Conservation (phyloP, 305 asterid species). For the Andrographis paniculata region DNA sequence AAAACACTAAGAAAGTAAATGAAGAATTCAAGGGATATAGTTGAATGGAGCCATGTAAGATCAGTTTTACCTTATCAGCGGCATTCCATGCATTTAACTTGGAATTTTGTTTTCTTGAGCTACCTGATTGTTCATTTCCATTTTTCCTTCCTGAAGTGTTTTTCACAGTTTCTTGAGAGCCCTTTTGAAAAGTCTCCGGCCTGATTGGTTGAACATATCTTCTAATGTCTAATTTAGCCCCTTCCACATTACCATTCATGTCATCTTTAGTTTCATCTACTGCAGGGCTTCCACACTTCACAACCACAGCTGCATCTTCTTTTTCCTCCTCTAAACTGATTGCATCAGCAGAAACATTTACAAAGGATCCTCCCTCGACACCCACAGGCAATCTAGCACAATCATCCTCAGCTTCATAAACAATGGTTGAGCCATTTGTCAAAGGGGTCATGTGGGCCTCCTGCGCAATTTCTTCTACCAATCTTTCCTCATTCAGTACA, state of each 20-base stretch:
- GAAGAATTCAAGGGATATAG: not conserved
- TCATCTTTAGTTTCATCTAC: slow-evolving; percentile 32
- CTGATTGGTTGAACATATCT: slow-evolving; percentile 24
- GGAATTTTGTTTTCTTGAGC: slow-evolving; percentile 27
- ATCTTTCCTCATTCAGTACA: slow-evolving; percentile 23
- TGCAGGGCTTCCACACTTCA: slow-evolving; percentile 22
- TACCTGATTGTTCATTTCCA: slow-evolving; percentile 20
- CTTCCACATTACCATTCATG: slow-evolving; percentile 8
- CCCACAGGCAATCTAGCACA: slow-evolving; percentile 16
- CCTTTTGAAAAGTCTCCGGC: slow-evolving; percentile 27
- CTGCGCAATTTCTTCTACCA: slow-evolving; percentile 28
- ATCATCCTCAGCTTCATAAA: slow-evolving; percentile 23
- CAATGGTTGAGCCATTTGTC: slow-evolving; percentile 5
- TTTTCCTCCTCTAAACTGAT: slow-evolving; percentile 24
- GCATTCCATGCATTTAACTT: slow-evolving; percentile 27
- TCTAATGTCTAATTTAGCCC: slow-evolving; percentile 18
- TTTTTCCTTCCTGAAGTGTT: slow-evolving; percentile 27
- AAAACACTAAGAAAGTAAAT: slow-evolving; percentile 10
- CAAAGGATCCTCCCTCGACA: slow-evolving; percentile 14
- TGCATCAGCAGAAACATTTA: slow-evolving; percentile 6
- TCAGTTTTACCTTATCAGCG: slow-evolving; percentile 42
- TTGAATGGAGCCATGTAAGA: not conserved
- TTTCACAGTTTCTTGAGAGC: slow-evolving; percentile 18
- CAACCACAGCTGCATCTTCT: slow-evolving; percentile 21
- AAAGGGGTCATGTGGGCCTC: slow-evolving; percentile 11